phyloP scores from a whole-genome alignment of 2,329 filamentous ascomycete species.

The Graphilbum sp. region DNA sequence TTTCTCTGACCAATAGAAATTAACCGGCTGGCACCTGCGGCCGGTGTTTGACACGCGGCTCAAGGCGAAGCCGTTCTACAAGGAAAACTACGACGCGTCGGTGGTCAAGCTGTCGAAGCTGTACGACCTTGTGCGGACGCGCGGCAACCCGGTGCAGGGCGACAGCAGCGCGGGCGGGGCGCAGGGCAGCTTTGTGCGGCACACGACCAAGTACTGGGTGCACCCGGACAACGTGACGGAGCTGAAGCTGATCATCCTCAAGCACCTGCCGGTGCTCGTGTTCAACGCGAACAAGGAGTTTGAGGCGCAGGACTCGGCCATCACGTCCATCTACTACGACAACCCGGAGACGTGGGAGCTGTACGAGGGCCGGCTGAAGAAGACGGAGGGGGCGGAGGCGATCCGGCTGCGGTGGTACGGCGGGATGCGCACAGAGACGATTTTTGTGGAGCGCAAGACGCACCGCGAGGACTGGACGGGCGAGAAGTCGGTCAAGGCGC shows the following conservation, averaged over 20 bases:
- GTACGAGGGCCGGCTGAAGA: slow-evolving; percentile 87
- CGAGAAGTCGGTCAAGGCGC: slow-evolving; percentile 96
- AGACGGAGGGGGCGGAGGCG: slow-evolving; percentile 93
- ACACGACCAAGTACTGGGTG: slow-evolving; percentile 99
- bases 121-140: slow-evolving; percentile 85
- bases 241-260: slow-evolving; percentile 91
- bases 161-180: slow-evolving; percentile 80
- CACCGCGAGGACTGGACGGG: slow-evolving; percentile 98
- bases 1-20: slow-evolving; percentile 61
- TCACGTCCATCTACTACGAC: slow-evolving; percentile 97
- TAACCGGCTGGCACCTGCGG: slow-evolving; percentile 81
- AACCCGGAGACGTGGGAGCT: slow-evolving; percentile 89
- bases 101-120: slow-evolving; percentile 89
- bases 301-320: slow-evolving; percentile 75
- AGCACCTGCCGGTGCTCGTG: slow-evolving; percentile 90
- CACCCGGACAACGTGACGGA: slow-evolving; percentile 97
- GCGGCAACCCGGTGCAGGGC: slow-evolving; percentile 82
- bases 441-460: slow-evolving; percentile 95
- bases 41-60: slow-evolving; percentile 91
- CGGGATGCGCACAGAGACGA: slow-evolving; percentile 85
- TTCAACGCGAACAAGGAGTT: slow-evolving; percentile 98
- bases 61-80: slow-evolving; percentile 95
- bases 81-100: slow-evolving; percentile 94
- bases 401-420: slow-evolving; percentile 96
- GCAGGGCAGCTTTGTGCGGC: slow-evolving; percentile 89